Evolutionary conservation across 371 early-diverging fungal species (phyloP), one percentile per base, ranked within the genome.

Genomic region (Phascolomyces articulosus): DNA sequence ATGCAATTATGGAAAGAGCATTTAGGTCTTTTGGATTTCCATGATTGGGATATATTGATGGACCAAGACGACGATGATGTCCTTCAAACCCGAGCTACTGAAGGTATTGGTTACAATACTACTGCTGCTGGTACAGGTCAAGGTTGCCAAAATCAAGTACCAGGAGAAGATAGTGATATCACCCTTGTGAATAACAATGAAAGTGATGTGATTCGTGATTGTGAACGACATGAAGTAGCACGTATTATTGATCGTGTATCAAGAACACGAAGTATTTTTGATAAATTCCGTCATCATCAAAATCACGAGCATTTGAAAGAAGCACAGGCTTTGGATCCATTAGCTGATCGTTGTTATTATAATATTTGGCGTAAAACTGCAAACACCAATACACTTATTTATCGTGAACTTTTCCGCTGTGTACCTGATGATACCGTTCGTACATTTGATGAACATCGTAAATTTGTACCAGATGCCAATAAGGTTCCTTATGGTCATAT

Each of bases 1-100:
- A 83, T 86, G 65, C 85, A 86, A 41, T 69, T 96, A n/a, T 94
- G 93, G 79, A 89, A 89, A 60, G 96, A 96, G 67, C 96, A 96
- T 69, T 67, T 92, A 13, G 96, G 96, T 8, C 68, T 93, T 1
- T 62, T 91, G 13, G 78, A 78, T 13, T 69, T 72, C 21, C 65
- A 75, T 10, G 75, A 82, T n/a, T 79, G 81, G 81, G 60, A 68
- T 20, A 47, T 65, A 8, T 49, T 77, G 41, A 53, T 73, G 71
- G 63, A 63, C 29, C 34, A 27, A 23, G 34, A 62, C 21, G 63
- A 66, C 28, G 49, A 66, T 18, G 44, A 60, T 21, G 23, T 60
- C 0, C 28, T 65, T 13, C 65, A 59, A 24, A 65, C 49, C 0
- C 18, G 44, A 9, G 34, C 54, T 9, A 40, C 65, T 20, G 58